Conservation (phyloP, 2,329 filamentous ascomycete genomes). For the Fonsecaea nubica region DNA sequence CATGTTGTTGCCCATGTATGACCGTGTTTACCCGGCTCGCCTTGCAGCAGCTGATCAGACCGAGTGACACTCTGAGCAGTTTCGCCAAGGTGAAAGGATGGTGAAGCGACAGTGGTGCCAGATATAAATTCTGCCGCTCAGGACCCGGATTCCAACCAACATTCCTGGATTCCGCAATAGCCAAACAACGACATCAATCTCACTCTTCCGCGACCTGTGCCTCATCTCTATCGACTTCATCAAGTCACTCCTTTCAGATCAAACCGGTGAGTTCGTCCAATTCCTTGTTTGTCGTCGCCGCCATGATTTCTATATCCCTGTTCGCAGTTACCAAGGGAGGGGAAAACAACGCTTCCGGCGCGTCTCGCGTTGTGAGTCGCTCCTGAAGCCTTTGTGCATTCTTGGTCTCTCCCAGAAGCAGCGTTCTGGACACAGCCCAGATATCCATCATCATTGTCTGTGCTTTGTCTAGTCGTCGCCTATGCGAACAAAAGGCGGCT, state of each 20-base stretch:
- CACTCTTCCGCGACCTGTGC: background rate
- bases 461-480: slow-evolving; percentile 33
- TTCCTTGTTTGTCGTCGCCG: background rate
- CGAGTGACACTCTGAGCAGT: slow-evolving; percentile 3
- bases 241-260: slow-evolving; percentile 5
- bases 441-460: slow-evolving; percentile 23
- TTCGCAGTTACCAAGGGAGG: slow-evolving; percentile 8
- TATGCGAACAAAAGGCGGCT: slow-evolving; percentile 34
- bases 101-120: slow-evolving; percentile 4
- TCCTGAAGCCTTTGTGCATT: slow-evolving; percentile 13
- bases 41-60: background rate
- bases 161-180: slow-evolving; percentile 20
- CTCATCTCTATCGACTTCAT: slow-evolving; percentile 1
- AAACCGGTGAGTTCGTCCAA: slow-evolving; percentile 18
- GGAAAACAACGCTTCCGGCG: background rate
- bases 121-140: slow-evolving; percentile 16
- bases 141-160: slow-evolving; percentile 19
- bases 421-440: slow-evolving; percentile 16
- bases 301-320: background rate
- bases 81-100: slow-evolving; percentile 12
- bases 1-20: slow-evolving; percentile 6
- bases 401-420: slow-evolving; percentile 31
- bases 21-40: slow-evolving; percentile 1
- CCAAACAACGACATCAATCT: slow-evolving; percentile 6
- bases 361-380: slow-evolving; percentile 1